Percentiles rank a stretch among this genome's conserved stretches.
Evolutionary conservation across 2,329 filamentous ascomycete species (phyloP).

Genomic region (Capronia americana): DNA sequence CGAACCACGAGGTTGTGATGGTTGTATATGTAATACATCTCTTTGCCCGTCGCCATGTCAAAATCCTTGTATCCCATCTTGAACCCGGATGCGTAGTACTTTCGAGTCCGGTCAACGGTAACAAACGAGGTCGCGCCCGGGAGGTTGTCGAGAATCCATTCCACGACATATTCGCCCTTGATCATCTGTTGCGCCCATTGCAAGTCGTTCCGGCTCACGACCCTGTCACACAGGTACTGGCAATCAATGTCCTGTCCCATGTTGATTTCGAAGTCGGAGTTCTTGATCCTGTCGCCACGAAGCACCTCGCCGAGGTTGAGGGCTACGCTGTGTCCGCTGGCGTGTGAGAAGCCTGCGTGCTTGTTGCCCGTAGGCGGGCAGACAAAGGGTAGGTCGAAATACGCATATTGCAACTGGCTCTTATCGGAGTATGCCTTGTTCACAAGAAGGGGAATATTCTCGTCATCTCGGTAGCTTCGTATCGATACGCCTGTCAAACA

Average conservation of each 20-base stretch:
- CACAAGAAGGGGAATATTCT: constrained; percentile 81
- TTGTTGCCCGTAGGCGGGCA: constrained; percentile 76
- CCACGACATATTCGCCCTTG: constrained; percentile 79
- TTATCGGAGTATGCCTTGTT: constrained; percentile 93
- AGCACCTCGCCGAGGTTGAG: constrained; percentile 87
- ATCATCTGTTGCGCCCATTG: constrained; percentile 74
- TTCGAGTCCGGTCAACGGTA: constrained; percentile 80
- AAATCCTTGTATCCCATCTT: constrained; percentile 81
- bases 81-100: constrained; percentile 90
- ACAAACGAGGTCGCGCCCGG: constrained; percentile 89
- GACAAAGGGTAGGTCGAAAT: constrained; percentile 85
- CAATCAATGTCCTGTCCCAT: constrained; percentile 79
- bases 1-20: constrained; percentile 85
- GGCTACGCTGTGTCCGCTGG: constrained; percentile 77
- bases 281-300: constrained; percentile 82
- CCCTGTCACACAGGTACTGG: constrained; percentile 72
- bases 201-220: constrained; percentile 69
- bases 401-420: constrained; percentile 89
- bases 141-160: constrained; percentile 93
- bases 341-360: constrained; percentile 69
- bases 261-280: constrained; percentile 79
- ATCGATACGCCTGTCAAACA: constrained; percentile 74
- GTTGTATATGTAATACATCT: constrained; percentile 80
- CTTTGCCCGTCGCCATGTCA: constrained; percentile 63
- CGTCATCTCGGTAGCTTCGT: constrained; percentile 76